Evolutionary conservation across 306 rosid species (phyloP), one percentile per base, ranked within the genome.

Genomic region (Sophora flavescens): DNA sequence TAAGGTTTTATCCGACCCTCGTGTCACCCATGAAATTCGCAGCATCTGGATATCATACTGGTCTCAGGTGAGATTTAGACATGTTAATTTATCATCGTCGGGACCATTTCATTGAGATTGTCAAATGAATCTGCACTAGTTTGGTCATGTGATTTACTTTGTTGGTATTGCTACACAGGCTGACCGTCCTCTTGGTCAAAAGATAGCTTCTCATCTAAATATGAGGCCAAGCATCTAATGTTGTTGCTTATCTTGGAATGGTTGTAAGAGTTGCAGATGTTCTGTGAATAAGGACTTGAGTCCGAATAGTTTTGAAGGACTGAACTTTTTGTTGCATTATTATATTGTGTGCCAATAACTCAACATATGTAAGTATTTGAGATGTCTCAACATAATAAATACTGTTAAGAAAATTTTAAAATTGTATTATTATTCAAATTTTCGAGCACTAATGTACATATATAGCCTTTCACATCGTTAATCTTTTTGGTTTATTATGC

Each of bases 1-100:
- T 33, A 86, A 79, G 0, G 96, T 94, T 50, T 81, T 91, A 72
- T 85, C 98, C 0, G 96, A 90, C 47, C 84, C 91, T 0, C 97
- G 93, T 33, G 90, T 88, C 72, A 91, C 97, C 74, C 93, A 93
- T 54, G 98, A 93, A 84, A 86, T 93, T 72, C 97, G 97, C 85
- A 86, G 88, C 89, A 80, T 87, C 60, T 91, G 98, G 98, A 48
- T 93, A 78, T 77, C 96, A 22, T 88, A 87, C 86, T 87, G 93
- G 96, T 88, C 97, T 84, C 96, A 91, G 98, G 98, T 90, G 52
- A 79, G 88, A 80, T 38, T 16, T 39, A 22, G 39, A 41, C 58
- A 45, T 63, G 28, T 39, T 70, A 47, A 74, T 45, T 36, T 35
- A 14, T 48, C 14, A 12, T 41, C 30, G 1, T 61, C 66, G 54